These are phyloP conservation scores for Coniella lustricola DNA, from an alignment of 2,329 filamentous ascomycete genomes.

Conservation along the genomic window DNA sequence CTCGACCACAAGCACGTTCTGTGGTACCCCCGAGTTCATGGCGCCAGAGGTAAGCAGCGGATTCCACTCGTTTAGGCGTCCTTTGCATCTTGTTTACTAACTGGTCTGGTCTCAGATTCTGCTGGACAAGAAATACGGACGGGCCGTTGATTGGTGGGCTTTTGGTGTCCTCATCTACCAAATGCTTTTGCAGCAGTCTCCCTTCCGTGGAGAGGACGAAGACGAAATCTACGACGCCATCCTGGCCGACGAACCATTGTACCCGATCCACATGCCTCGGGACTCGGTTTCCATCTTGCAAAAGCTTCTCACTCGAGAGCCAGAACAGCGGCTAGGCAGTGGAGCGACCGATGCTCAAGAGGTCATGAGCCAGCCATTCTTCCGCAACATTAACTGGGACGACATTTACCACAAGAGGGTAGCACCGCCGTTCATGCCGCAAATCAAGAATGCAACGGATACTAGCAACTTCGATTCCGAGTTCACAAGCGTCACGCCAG, in stretches of 20 bases:
- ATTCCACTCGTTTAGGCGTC: background rate
- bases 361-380: constrained; percentile 98
- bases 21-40: constrained; percentile 99
- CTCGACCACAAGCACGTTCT: constrained; percentile 94
- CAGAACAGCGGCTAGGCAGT: constrained; percentile 84
- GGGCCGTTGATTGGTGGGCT: constrained; percentile 98
- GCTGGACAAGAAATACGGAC: constrained; percentile 95
- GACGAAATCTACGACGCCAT: constrained; percentile 99
- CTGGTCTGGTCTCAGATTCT: constrained; percentile 62
- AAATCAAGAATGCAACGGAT: constrained; percentile 86
- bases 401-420: constrained; percentile 96
- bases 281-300: constrained; percentile 97
- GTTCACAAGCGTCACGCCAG: constrained; percentile 96
- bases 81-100: background rate
- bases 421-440: constrained; percentile 79
- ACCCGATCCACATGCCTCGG: constrained; percentile 97
- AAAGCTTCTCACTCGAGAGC: constrained; percentile 92
- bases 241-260: constrained; percentile 91
- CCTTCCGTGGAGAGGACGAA: constrained; percentile 97
- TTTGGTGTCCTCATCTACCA: constrained; percentile 99
- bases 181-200: constrained; percentile 97
- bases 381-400: constrained; percentile 96
- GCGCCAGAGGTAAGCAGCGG: constrained; percentile 70
- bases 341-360: constrained; percentile 96
- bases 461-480: constrained; percentile 99